These are phyloP conservation scores for Dendrostoma leiphaemia DNA, from an alignment of 2,329 filamentous ascomycete species.

Conservation along the genomic window DNA sequence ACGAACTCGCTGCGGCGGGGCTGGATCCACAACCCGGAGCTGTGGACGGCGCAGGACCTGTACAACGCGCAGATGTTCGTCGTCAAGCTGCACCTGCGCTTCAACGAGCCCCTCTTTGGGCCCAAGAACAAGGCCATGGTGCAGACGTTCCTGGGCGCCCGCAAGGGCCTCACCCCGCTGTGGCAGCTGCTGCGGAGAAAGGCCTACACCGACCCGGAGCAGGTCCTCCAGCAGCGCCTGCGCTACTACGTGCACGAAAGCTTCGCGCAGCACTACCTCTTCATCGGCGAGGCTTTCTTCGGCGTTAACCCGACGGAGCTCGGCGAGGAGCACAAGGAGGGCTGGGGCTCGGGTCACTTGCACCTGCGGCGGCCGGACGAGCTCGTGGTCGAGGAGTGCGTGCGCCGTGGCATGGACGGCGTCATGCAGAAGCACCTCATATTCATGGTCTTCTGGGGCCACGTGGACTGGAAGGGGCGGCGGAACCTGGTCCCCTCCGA, in stretches of 20 bases:
- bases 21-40: conserved; percentile 48
- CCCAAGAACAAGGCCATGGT: conserved; percentile 49
- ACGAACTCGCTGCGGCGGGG: conserved; percentile 53
- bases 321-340: conserved; percentile 52
- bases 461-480: conserved; percentile 51
- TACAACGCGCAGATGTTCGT: conserved; percentile 63
- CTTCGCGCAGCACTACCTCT: conserved; percentile 36
- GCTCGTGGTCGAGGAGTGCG: conserved; percentile 55
- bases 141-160: conserved; percentile 60
- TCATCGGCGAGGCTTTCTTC: conserved; percentile 30
- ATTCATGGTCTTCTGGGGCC: conserved; percentile 63
- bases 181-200: conserved; percentile 59
- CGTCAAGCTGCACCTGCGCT: conserved; percentile 69
- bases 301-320: conserved; percentile 52
- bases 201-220: conserved; percentile 39
- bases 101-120: conserved; percentile 61
- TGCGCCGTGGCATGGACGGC: conserved; percentile 45
- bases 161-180: conserved; percentile 48
- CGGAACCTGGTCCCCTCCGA: conserved; percentile 48
- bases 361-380: conserved; percentile 57
- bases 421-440: conserved; percentile 52
- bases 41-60: conserved; percentile 61
- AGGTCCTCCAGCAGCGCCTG: conserved; percentile 55
- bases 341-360: conserved; percentile 47
- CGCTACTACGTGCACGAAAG: conserved; percentile 40